These are phyloP conservation scores for rapeseed (Brassica napus) DNA, from an alignment of 345 rosid species.

Conservation along the genomic window DNA sequence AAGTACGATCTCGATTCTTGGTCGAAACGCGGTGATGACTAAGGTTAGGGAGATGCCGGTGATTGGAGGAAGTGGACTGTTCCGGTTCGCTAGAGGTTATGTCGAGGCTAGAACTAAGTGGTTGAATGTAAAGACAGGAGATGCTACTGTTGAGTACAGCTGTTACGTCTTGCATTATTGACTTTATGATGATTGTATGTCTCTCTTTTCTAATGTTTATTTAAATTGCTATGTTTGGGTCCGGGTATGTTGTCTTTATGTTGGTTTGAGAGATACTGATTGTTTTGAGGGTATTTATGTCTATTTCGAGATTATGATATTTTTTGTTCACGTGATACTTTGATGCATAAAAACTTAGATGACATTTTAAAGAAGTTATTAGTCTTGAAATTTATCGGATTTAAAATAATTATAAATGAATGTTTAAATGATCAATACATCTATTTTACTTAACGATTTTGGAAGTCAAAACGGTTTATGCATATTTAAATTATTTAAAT, in stretches of 20 bases:
- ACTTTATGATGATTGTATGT: background rate
- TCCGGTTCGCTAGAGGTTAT: conserved; percentile 37
- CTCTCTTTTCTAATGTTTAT: background rate
- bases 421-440: too few species aligned
- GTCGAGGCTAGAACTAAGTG: conserved; percentile 42
- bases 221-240: background rate
- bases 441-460: too few species aligned
- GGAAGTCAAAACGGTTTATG: too few species aligned
- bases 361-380: too few species aligned
- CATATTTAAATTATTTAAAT: too few species aligned
- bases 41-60: conserved; percentile 21
- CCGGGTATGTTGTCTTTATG: background rate
- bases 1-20: conserved; percentile 43
- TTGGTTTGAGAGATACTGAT: background rate
- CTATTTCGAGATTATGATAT: background rate
- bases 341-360: background rate
- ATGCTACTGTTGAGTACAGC: conserved; percentile 40
- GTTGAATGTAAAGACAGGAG: conserved; percentile 15
- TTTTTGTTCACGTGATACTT: background rate
- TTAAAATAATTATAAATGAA: too few species aligned
- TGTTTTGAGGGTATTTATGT: background rate
- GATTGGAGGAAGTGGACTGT: background rate
- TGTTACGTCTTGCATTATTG: conserved; percentile 45
- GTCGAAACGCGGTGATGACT: conserved; percentile 41
- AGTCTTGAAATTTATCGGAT: too few species aligned